phyloP scores from a whole-genome alignment of 2,329 filamentous ascomycete species.

The Chaetomium olivaceum region DNA sequence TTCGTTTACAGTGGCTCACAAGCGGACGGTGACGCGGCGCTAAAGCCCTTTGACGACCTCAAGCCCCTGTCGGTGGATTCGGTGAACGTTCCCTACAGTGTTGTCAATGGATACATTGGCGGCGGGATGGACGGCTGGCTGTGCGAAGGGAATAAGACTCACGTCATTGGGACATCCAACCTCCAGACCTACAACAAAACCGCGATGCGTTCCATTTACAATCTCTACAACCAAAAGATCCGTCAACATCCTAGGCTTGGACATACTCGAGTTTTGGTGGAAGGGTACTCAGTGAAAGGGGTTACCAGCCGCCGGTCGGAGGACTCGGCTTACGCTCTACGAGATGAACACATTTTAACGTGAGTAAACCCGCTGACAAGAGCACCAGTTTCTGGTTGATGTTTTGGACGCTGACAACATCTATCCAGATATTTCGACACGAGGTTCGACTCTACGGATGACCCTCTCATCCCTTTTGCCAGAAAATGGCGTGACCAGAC shows the following conservation, averaged over 20 bases:
- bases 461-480: background rate
- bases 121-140: background rate
- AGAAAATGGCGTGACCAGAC: background rate
- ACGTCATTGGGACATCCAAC: background rate
- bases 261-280: background rate
- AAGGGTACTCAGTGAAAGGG: background rate
- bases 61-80: background rate
- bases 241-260: background rate
- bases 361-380: background rate
- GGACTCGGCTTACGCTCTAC: background rate
- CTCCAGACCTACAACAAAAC: background rate
- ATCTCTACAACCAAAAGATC: background rate
- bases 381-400: no score
- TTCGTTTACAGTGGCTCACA: background rate
- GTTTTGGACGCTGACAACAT: background rate
- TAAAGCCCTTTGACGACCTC: background rate
- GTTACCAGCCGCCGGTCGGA: background rate
- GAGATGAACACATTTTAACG: background rate
- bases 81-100: background rate
- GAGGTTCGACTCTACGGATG: background rate
- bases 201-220: background rate
- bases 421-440: background rate
- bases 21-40: background rate
- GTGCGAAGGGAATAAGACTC: background rate
- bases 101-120: background rate